A percentile compares a stretch with the other conserved stretches of the same genome.
Conservation (phyloP, 306 rosid genomes). For the Fagus sylvatica region DNA sequence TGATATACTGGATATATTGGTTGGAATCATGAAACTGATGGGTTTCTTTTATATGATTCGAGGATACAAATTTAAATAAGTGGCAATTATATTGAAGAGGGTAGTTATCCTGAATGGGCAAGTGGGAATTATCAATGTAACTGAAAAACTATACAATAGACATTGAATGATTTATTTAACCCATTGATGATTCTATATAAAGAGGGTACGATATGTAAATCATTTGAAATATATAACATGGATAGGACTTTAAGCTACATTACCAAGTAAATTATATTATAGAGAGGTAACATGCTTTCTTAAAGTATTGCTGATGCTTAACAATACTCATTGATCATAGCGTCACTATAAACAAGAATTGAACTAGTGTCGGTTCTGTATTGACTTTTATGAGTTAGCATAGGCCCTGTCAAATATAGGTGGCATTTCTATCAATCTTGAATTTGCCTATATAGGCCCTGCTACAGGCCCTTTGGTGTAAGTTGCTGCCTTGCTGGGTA, state of each 20-base stretch:
- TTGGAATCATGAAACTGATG: neutral
- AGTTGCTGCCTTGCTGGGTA: too few relatives aligned
- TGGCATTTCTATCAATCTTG: neutral
- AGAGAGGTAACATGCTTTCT: neutral
- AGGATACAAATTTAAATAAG: neutral
- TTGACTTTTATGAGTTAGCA: neutral
- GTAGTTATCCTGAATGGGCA: neutral
- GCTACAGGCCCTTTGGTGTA: neutral
- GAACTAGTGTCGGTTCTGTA: neutral
- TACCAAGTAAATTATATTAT: neutral
- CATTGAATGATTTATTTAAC: neutral
- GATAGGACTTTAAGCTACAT: neutral
- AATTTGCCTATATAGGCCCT: neutral
- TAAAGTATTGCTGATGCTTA: neutral
- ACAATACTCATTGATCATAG: neutral
- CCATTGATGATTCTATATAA: too few relatives aligned
- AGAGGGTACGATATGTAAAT: neutral
- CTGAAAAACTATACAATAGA: neutral
- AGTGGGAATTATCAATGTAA: neutral
- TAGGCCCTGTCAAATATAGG: neutral
- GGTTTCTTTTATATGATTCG: neutral
- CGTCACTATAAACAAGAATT: neutral
- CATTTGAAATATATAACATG: too few relatives aligned
- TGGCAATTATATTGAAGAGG: neutral
- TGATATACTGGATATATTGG: neutral